Base-by-base conservation (phyloP, 1,284 basidiomycete species). In the Pseudozyma hubeiensis region DNA sequence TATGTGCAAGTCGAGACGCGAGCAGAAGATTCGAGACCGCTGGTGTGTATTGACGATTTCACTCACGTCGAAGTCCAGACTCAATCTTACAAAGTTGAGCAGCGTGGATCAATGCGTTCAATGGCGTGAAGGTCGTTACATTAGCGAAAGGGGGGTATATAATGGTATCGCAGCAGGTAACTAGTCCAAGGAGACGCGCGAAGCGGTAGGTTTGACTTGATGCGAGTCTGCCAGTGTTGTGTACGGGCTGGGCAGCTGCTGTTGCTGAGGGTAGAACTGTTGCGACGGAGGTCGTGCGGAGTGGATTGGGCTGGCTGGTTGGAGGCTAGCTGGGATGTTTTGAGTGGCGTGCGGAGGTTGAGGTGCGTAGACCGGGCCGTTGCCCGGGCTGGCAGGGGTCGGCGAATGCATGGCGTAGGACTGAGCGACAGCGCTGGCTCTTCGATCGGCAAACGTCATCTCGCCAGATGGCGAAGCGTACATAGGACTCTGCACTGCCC, bases 171-270 rank as follows among this genome's bases (percentile, higher is more conserved):
- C 4, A 31, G 11, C 52, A 5, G 41, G 14, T n/a, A 24, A 13
- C 43, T 44, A 69, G 31, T 69, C 66, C 17, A 69, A 52, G 9
- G 60, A 69, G 48, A 69, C 57, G 29, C 66, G 59, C 4, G 60
- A 59, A 33, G 55, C 37, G 4, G 65, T 48, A 17, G 65, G 65
- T 11, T 43, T 40, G 3, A 60, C 59, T 19, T 58, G 50, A 29
- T 57, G 59, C 8, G 54, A 24, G n/a, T 51, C 44, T 10, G 50
- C 17, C 29, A 49, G 53, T 1, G 50, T 29, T 33, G 19, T 19
- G 9, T 19, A 3, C 17, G 43, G 8, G 24, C 24, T 8, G 8
- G 43, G 43, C 43, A 41, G 40, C 16, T 41, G 40, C 40, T 41
- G 40, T 16, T 41, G 40, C 7, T 41, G 40, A 41, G n/a, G 9